These are phyloP conservation scores for Phoenix roebelenii DNA, from an alignment of 176 grass and related monocot genomes.

Conservation along the genomic window DNA sequence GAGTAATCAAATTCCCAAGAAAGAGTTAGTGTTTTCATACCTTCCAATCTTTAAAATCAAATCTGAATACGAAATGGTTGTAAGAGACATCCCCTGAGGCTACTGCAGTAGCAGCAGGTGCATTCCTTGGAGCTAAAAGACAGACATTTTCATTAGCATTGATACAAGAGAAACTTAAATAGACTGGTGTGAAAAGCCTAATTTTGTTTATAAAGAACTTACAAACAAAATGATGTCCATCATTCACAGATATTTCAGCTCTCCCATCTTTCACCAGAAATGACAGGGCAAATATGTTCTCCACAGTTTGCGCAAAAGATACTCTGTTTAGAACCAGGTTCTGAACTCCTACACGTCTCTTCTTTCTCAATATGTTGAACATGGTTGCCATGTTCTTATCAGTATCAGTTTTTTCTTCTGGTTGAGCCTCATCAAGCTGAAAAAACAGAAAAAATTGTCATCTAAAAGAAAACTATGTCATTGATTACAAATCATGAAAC, in stretches of 20 bases:
- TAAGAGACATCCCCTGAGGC: conserved; percentile 20
- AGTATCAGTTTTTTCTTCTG: conserved; percentile 61
- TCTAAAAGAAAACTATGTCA: no score
- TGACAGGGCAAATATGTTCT: conserved; percentile 87
- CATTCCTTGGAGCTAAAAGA: conserved; percentile 31
- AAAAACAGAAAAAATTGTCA: neutral
- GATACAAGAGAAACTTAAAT: no score
- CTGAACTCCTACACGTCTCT: conserved; percentile 51
- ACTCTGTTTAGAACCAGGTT: conserved; percentile 72
- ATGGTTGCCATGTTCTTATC: conserved; percentile 67
- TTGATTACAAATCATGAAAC: no score
- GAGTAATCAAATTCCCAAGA: no score
- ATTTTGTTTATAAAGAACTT: conserved; percentile 6
- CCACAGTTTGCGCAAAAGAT: conserved; percentile 93
- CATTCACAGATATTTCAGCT: conserved; percentile 63
- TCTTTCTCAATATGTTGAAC: conserved; percentile 69
- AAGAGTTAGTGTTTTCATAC: conserved; percentile 1
- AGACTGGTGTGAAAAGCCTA: no score
- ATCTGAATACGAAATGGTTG: conserved; percentile 34
- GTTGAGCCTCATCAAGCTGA: conserved; percentile 62
- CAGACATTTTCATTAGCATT: neutral
- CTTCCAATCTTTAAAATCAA: conserved; percentile 33
- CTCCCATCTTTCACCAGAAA: conserved; percentile 96
- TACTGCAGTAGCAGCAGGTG: conserved; percentile 31
- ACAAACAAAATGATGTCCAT: conserved; percentile 65